These are phyloP conservation scores for Aspergillus ruber DNA, from an alignment of 2,329 filamentous ascomycete species.

Conservation along the genomic window DNA sequence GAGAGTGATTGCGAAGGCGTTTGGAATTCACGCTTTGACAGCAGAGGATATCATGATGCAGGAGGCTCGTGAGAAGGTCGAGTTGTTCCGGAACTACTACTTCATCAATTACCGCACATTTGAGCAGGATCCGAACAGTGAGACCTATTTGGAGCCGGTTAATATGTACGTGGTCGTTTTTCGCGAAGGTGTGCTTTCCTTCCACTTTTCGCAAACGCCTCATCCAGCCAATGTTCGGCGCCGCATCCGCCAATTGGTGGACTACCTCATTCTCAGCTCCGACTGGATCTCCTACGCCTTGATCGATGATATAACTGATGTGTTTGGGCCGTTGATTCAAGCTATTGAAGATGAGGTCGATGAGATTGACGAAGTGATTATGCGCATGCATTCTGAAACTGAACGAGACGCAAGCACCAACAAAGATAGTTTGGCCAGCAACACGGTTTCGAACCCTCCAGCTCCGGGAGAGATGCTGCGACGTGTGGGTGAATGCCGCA, in stretches of 20 bases:
- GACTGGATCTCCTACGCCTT: conserved; percentile 99
- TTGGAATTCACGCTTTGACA: conserved; percentile 91
- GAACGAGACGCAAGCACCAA: conserved; percentile 31
- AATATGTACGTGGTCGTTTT: conserved; percentile 98
- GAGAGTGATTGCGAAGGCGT: conserved; percentile 85
- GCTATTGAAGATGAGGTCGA: conserved; percentile 94
- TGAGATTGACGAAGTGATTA: conserved; percentile 87
- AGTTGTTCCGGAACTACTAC: conserved; percentile 95
- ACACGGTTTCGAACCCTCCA: conserved; percentile 32
- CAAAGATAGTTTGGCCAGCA: conserved; percentile 32
- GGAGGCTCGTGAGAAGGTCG: conserved; percentile 95
- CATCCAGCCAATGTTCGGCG: conserved; percentile 94
- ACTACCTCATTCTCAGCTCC: conserved; percentile 85
- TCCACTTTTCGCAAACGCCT: conserved; percentile 94
- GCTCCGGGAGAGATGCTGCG: conserved; percentile 76
- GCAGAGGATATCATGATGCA: conserved; percentile 96
- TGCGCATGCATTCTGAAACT: conserved; percentile 63
- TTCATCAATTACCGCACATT: conserved; percentile 98
- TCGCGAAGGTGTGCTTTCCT: conserved; percentile 87
- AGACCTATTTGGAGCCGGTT: conserved; percentile 87
- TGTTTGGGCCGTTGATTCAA: conserved; percentile 86
- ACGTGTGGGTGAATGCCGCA: conserved; percentile 85
- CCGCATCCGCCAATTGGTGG: conserved; percentile 84
- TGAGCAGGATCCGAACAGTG: conserved; percentile 84
- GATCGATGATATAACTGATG: conserved; percentile 97